Evolutionary conservation across 2,329 filamentous ascomycete species (phyloP), one percentile per base, ranked within the genome.

Genomic region (Neonectria punicea): DNA sequence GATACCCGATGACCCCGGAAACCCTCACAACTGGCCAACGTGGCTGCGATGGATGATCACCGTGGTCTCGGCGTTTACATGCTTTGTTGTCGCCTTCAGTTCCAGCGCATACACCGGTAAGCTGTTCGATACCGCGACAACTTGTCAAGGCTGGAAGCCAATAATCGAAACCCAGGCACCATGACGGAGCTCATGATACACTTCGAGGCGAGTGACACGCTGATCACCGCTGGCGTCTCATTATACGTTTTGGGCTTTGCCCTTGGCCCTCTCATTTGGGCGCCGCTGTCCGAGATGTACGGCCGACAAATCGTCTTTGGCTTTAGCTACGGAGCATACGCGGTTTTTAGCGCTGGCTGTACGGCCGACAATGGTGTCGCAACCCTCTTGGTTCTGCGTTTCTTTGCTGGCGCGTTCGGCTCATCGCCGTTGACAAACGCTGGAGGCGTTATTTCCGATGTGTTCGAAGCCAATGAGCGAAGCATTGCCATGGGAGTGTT

Each of bases 61-160:
- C 1, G 74, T 86, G 60, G 76, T 90, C 53, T 87, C 90, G 53
- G 90, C 91, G 9, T 70, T 90, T 13, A 88, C 90, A 10, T 91
- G 90, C 1, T 84, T 94, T 47, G 90, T 85, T 34, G 90, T 93
- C 25, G 84, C 92, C 2, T 91, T 94, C 70, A 88, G 88, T 57
- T 92, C 89, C 3, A 90, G 89, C 4, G 90, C 90, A 28, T 92
- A 88, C 75, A 87, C 86, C 8, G 88, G 88, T 34, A 86, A 85
- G 36, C 11, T 5, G 6, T n/a, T n/a, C 36, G 14, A 11, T n/a
- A 39, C n/a, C 13, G 8, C 5, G 16, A 25, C 10, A 34, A 43
- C 18, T 20, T 18, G 25, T 6, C 32, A 28, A 36, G 5, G 32
- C 41, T 7, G n/a, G 32, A 18, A 20, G n/a, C 25, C 22, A 47